phyloP scores from a whole-genome alignment of 1,139 yeast genomes.

The Suhomyces wounanorum region DNA sequence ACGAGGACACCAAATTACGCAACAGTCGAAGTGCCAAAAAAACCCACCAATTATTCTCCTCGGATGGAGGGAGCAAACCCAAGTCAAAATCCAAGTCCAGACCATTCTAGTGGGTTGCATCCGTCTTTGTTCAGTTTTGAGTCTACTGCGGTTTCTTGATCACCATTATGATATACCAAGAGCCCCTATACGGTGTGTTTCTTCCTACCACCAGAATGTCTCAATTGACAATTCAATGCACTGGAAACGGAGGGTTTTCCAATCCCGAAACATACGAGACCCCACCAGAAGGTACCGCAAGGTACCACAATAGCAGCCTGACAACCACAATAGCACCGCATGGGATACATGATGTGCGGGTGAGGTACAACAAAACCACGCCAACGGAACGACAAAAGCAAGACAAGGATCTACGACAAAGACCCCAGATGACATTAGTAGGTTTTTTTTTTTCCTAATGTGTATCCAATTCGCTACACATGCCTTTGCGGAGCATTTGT shows the following conservation, averaged over 20 bases:
- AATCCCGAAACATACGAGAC: background rate
- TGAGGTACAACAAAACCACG: too few relatives aligned
- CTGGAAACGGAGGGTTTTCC: background rate
- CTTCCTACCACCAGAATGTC: background rate
- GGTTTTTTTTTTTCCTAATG: too few relatives aligned
- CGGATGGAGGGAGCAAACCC: slow-evolving; percentile 1
- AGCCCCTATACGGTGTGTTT: background rate
- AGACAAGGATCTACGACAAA: too few relatives aligned
- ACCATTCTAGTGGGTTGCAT: slow-evolving; percentile 13
- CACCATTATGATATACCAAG: background rate
- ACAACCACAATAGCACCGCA: too few relatives aligned
- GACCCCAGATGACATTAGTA: too few relatives aligned
- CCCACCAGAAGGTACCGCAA: too few relatives aligned
- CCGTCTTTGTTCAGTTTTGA: background rate
- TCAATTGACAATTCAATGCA: background rate
- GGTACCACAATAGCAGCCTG: too few relatives aligned
- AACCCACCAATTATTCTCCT: slow-evolving; percentile 4
- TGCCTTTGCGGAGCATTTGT: too few relatives aligned
- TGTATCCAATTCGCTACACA: too few relatives aligned
- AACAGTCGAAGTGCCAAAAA: slow-evolving; percentile 13
- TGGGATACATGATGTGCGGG: too few relatives aligned
- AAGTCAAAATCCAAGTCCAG: slow-evolving; percentile 19
- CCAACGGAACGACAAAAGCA: too few relatives aligned
- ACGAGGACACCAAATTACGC: slow-evolving; percentile 6
- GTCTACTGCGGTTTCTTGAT: background rate